Percentiles rank a stretch among this genome's conserved stretches.
Conservation (phyloP, 768 basidiomycete species). For the Polyporus arcularius region DNA sequence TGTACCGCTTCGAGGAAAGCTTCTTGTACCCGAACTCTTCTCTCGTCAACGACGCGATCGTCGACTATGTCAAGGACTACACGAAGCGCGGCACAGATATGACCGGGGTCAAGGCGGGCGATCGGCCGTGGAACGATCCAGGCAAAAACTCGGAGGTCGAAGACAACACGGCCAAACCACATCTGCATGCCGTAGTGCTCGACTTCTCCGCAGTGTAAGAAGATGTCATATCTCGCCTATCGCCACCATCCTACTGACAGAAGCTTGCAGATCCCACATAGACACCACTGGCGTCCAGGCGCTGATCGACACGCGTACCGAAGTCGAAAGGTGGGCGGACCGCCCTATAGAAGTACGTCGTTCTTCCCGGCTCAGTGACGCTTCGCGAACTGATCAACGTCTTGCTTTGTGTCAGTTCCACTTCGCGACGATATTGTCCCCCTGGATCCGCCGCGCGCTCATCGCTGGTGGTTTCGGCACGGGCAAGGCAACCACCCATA, state of each 20-base stretch:
- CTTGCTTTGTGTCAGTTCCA: conserved; percentile 57
- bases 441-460: conserved; percentile 88
- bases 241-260: not conserved
- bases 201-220: conserved; percentile 85
- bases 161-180: conserved; percentile 55
- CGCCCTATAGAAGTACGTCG: conserved; percentile 53
- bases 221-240: not conserved
- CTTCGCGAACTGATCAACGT: not conserved
- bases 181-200: conserved; percentile 81
- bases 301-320: conserved; percentile 81
- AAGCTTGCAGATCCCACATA: conserved; percentile 64
- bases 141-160: conserved; percentile 55
- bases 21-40: conserved; percentile 83
- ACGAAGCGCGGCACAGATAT: conserved; percentile 78
- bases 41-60: conserved; percentile 65
- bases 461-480: conserved; percentile 88
- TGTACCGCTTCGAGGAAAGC: conserved; percentile 91
- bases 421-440: conserved; percentile 85
- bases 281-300: conserved; percentile 92
- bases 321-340: conserved; percentile 84
- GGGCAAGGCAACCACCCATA: conserved; percentile 43
- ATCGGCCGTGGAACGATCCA: conserved; percentile 93
- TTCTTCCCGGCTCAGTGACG: not conserved
- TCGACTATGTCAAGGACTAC: conserved; percentile 76
- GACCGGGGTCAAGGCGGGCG: conserved; percentile 57